These are phyloP conservation scores for Hypholoma fasciculare DNA, from an alignment of 768 basidiomycete species.

Conservation along the genomic window DNA sequence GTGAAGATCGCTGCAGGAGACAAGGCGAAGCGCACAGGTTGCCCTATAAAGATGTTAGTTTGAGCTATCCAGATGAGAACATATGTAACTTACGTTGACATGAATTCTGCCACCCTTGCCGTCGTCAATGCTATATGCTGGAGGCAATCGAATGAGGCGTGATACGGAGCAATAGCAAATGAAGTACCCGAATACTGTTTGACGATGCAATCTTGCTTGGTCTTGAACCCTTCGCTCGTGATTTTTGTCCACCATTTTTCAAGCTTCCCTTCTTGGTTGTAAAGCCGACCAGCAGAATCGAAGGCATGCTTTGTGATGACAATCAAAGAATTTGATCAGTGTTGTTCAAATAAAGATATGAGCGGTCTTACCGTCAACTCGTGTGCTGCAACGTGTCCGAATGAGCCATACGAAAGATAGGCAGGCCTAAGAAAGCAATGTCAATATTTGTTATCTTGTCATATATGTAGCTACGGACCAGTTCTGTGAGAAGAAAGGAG, in stretches of 20 bases:
- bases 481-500: conserved; percentile 83
- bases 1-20: not conserved
- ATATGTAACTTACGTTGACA: conserved; percentile 64
- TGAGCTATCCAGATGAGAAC: not conserved
- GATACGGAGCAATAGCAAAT: not conserved
- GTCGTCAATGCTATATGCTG: conserved; percentile 82
- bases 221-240: conserved; percentile 82
- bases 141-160: not conserved
- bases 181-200: conserved; percentile 79
- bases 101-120: conserved; percentile 81
- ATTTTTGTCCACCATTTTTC: conserved; percentile 92
- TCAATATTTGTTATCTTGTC: not conserved
- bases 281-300: conserved; percentile 86
- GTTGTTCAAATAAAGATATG: no score
- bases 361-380: conserved; percentile 72
- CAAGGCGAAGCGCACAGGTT: conserved; percentile 55
- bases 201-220: conserved; percentile 85
- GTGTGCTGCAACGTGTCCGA: conserved; percentile 90
- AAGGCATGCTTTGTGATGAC: conserved; percentile 68
- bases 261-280: conserved; percentile 86
- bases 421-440: conserved; percentile 58
- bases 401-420: conserved; percentile 89
- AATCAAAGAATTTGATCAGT: not conserved
- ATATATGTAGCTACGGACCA: conserved; percentile 48
- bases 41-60: conserved; percentile 44